Conservation (phyloP, 2,329 filamentous ascomycete genomes). For the Alternaria tenuissima region DNA sequence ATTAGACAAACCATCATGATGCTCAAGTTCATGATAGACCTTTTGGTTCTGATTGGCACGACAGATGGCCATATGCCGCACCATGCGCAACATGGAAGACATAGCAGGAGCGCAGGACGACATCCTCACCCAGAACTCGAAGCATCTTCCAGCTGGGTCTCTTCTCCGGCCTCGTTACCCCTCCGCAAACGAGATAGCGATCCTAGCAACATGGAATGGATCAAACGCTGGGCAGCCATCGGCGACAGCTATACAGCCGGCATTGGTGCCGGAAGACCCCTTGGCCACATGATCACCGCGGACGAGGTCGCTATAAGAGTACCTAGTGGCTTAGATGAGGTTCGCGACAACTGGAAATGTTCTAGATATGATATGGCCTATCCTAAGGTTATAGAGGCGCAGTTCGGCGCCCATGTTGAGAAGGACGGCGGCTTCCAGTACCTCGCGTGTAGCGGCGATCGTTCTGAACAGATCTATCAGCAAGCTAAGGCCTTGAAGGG, state of each 20-base stretch:
- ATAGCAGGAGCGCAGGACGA: no score
- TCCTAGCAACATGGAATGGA: constrained; percentile 5
- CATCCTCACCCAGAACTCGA: no score
- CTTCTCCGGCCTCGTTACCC: not conserved
- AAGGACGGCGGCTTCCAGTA: constrained; percentile 12
- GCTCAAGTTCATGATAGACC: no score
- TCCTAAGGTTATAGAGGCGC: constrained; percentile 11
- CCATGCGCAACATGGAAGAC: not conserved
- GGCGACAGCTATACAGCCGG: constrained; percentile 9
- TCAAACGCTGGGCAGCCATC: constrained; percentile 10
- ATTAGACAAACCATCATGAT: no score
- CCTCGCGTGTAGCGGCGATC: constrained; percentile 11
- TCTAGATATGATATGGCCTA: constrained; percentile 7
- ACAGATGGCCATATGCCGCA: no score
- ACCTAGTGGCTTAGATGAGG: not conserved
- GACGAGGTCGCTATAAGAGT: not conserved
- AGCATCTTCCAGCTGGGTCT: no score
- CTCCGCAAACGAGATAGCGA: not conserved
- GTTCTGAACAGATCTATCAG: constrained; percentile 8
- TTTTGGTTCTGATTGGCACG: no score
- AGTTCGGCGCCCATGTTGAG: constrained; percentile 9
- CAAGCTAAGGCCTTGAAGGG: constrained; percentile 4
- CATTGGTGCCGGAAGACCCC: constrained; percentile 7
- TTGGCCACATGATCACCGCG: not conserved
- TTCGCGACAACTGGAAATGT: constrained; percentile 9